Evolutionary conservation across 2,329 filamentous ascomycete species (phyloP), one percentile per base, ranked within the genome.

Genomic region (Gnomoniopsis smithogilvyi): DNA sequence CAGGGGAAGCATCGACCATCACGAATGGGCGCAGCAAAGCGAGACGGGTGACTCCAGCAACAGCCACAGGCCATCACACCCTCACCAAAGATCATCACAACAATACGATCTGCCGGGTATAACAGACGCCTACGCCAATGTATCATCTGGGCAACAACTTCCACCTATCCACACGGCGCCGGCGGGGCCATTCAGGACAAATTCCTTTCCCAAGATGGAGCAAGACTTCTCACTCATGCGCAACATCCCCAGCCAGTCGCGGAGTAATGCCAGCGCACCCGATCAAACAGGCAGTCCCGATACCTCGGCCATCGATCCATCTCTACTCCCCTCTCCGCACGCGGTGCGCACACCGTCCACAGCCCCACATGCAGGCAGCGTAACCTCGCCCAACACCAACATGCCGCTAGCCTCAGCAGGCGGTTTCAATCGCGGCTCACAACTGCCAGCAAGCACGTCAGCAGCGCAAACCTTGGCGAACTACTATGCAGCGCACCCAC

Each of bases 261-360:
- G 74, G 17, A 76, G 71, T 66, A 70, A 68, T 26, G 67, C 73
- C 34, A 75, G 73, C 56, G 70, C 73, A 3, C 73, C 72, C 46
- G 73, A 75, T 17, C 60, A 64, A 22, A 52, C 52, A 2, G 56
- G 52, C 45, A 67, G 61, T 43, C 66, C 67, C 2, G 66, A 69
- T 21, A 62, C 68, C n/a, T 68, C 72, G 11, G 66, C 67, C 15
- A 73, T 77, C 38, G 79, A 82, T 51, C 77, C 76, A 2, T 69
- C 74, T 0, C 71, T 81, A 36, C 69, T 80, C 19, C 72, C 76
- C 0, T 81, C 81, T 2, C 78, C 78, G 3, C 69, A 71, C n/a
- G 63, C 73, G 8, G 64, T 73, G 10, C 68, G 69, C 45, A 73
- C 70, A n/a, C 71, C 77, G 61, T 43, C 74, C 72, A 38, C 61